These are phyloP conservation scores for Geotrichum cucujoidarum DNA, from an alignment of 1,139 yeast genomes.

Conservation along the genomic window DNA sequence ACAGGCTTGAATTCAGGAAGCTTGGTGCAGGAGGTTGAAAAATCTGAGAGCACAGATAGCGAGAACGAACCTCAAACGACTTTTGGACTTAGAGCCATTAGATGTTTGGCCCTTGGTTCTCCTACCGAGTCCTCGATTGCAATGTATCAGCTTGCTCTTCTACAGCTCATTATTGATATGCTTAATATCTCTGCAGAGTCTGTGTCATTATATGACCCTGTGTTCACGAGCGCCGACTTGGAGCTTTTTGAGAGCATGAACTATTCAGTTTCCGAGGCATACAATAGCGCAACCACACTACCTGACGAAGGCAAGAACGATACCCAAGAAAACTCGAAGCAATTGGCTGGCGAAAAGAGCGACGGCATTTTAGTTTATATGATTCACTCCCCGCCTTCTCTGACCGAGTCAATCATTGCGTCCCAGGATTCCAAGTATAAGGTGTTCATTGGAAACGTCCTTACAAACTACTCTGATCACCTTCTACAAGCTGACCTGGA, in stretches of 20 bases:
- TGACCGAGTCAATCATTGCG: constrained; percentile 47
- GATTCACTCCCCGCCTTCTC: constrained; percentile 68
- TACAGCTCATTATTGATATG: constrained; percentile 40
- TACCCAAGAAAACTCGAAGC: not conserved
- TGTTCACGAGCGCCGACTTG: constrained; percentile 46
- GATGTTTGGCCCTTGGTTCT: constrained; percentile 73
- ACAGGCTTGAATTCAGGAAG: too few relatives aligned
- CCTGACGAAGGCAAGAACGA: not conserved
- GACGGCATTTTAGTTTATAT: constrained; percentile 40
- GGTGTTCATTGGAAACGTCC: constrained; percentile 36
- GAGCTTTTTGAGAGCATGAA: constrained; percentile 31
- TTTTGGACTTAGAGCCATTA: constrained; percentile 32
- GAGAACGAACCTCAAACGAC: not conserved
- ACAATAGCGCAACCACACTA: constrained; percentile 5
- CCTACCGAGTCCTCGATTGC: constrained; percentile 56
- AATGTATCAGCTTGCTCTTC: constrained; percentile 57
- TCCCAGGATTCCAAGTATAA: not conserved
- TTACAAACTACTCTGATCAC: constrained; percentile 29
- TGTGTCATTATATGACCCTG: constrained; percentile 61
- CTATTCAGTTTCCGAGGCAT: constrained; percentile 30
- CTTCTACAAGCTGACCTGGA: constrained; percentile 22
- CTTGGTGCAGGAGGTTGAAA: not conserved
- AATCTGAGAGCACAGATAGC: constrained; percentile 12
- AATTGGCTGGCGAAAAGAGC: constrained; percentile 24
- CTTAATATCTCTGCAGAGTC: constrained; percentile 25